phyloP scores from a whole-genome alignment of 805 yeast species.

The Pichia scutulata region DNA sequence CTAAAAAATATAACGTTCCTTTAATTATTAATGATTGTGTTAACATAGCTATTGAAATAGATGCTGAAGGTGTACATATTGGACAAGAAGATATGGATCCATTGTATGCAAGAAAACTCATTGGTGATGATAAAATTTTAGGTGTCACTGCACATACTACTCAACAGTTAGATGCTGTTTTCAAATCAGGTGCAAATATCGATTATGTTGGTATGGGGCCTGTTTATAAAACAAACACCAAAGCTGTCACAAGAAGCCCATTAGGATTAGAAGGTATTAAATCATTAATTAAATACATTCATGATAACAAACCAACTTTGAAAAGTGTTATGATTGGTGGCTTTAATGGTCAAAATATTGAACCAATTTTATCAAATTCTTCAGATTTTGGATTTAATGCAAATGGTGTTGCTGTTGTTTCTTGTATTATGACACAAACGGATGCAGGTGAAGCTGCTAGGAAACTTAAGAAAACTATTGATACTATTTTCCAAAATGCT shows the following conservation, averaged over 20 bases:
- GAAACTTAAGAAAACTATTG: slow-evolving; percentile 1
- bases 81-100: slow-evolving; percentile 87
- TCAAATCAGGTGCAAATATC: slow-evolving; percentile 32
- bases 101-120: slow-evolving; percentile 44
- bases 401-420: slow-evolving; percentile 87
- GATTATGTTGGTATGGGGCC: slow-evolving; percentile 88
- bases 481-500: background rate
- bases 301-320: slow-evolving; percentile 30
- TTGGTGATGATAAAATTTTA: slow-evolving; percentile 68
- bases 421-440: slow-evolving; percentile 65
- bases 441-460: slow-evolving; percentile 48
- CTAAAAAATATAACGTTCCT: slow-evolving; percentile 56
- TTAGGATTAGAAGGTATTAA: slow-evolving; percentile 68
- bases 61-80: slow-evolving; percentile 76
- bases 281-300: slow-evolving; percentile 41
- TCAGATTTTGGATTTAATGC: slow-evolving; percentile 37
- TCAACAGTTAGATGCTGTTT: slow-evolving; percentile 36
- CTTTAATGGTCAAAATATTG: slow-evolving; percentile 53
- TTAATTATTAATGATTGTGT: slow-evolving; percentile 78
- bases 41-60: slow-evolving; percentile 83
- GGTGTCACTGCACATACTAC: slow-evolving; percentile 68
- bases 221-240: slow-evolving; percentile 67
- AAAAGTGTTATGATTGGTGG: slow-evolving; percentile 80
- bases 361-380: slow-evolving; percentile 47
- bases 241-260: slow-evolving; percentile 44